Percentiles rank a stretch among this genome's conserved stretches.
These are phyloP conservation scores for Coprinopsis marcescibilis DNA, from an alignment of 768 basidiomycete species.

Conservation along the genomic window DNA sequence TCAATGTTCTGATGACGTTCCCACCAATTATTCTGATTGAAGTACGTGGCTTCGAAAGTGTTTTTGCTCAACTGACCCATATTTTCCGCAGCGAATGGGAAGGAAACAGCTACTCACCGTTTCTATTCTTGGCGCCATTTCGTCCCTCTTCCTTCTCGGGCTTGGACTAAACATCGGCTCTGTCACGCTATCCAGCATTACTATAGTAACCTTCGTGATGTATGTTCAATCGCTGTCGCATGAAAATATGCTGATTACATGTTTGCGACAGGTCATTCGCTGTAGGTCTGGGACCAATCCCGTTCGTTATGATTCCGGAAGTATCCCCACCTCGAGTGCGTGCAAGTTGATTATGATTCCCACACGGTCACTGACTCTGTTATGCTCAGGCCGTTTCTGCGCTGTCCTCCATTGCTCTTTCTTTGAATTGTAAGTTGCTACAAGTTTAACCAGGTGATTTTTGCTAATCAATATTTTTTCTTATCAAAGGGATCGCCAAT, in stretches of 20 bases:
- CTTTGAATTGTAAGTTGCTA: conserved; percentile 54
- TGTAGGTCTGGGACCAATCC: conserved; percentile 84
- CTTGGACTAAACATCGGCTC: conserved; percentile 60
- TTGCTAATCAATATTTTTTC: conserved; percentile 7
- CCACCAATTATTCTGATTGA: conserved; percentile 86
- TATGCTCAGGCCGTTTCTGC: conserved; percentile 65
- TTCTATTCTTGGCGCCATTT: conserved; percentile 61
- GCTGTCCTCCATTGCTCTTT: conserved; percentile 68
- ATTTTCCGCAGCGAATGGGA: conserved; percentile 54
- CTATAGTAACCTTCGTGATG: conserved; percentile 80
- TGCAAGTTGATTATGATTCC: neutral
- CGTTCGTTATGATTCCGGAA: conserved; percentile 90
- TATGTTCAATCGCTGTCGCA: conserved; percentile 27
- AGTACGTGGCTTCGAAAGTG: conserved; percentile 33
- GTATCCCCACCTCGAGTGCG: conserved; percentile 76
- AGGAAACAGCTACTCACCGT: conserved; percentile 60
- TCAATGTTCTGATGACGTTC: conserved; percentile 82
- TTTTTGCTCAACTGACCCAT: conserved; percentile 8
- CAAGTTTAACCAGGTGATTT: neutral
- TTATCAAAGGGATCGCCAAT: conserved; percentile 67
- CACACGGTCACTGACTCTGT: conserved; percentile 8
- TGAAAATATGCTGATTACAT: conserved; percentile 1
- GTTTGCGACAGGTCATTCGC: conserved; percentile 65
- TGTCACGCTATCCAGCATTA: conserved; percentile 59
- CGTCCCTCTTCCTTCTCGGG: conserved; percentile 64